Evolutionary conservation across 1,284 basidiomycete species (phyloP), one percentile per base, ranked within the genome.

Genomic region (Pascua guehoae): DNA sequence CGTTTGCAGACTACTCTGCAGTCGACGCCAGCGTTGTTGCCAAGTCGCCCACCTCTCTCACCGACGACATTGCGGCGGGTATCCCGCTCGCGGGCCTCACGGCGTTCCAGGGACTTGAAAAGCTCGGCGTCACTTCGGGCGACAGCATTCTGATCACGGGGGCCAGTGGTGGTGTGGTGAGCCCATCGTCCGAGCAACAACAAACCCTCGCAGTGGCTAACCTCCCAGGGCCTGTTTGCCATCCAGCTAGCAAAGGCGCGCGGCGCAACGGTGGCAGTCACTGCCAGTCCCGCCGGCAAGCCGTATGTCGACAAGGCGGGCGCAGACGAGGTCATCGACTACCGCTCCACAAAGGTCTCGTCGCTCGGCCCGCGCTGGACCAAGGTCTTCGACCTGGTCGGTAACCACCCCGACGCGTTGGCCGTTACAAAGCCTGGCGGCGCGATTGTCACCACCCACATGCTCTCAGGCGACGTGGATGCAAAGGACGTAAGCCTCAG

Each of bases 221-320:
- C 24, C 24, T 32, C 24, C 24, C 24, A 32, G 24, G 81, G 81
- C 0, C 66, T 78, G 41, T 81, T 75, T 63, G 78, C 78, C 10
- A 64, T 81, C 39, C 79, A 81, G 60, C 71, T 82, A 42, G 78
- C 78, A 41, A 74, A 75, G 55, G 51, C 75, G 9, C 63, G 75
- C 0, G 81, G 80, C 12, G 78, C 78, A 65, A 73, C 70, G 41
- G 77, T 80, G 45, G 69, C 77, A 52, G 72, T 80, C 7, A 77
- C 78, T 12, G 71, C 78, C 18, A 79, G 78, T 7, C 74, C 78
- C 1, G 69, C 70, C 39, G 78, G 79, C 62, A 72, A 66, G 50
- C 75, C 72, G 11, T 68, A 79, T 14, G 64, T 79, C 59, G 76
- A 77, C 59, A 57, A 66, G 4, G 71, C 75, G 48, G 81, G 81